Evolutionary conservation across 2,329 filamentous ascomycete genomes (phyloP), one percentile per base, ranked within the genome.

Genomic region (Neonectria magnoliae): DNA sequence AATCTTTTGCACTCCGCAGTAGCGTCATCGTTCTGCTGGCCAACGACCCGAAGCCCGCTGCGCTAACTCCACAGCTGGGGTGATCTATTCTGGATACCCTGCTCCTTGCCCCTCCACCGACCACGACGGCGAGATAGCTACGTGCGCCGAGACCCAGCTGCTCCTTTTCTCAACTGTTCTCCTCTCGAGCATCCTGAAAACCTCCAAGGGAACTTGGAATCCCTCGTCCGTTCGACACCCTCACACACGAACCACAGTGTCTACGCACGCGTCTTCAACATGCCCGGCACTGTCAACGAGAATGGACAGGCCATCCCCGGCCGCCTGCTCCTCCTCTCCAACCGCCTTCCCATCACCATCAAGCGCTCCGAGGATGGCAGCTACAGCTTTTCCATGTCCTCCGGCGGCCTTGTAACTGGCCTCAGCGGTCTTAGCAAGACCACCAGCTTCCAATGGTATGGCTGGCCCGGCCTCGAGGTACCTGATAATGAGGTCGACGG

Each of bases 391-490:
- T 93, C 92, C 78, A 97, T 98, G 93, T 98, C 95, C 51, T 98
- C 96, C 2, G 96, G 96, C 62, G 96, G 96, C 44, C 88, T 99
- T 44, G 96, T 98, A 75, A 97, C 93, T 55, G 96, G 96, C 20
- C 85, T 99, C 66, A 97, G 93, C 71, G 96, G 96, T 27, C 83
- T 98, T 63, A 91, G 93, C 74, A 98, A 98, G 81, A 92, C 93
- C 33, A 97, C 93, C 27, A 95, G 91, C 71, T 98, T 98, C 81
- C 93, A 96, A 80, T 99, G 96, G 96, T 98, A 98, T 81, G 96
- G 96, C 71, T 98, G 96, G 95, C 94, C 96, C 1, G 96, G 96
- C 41, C 82, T 97, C 53, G 93, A 98, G 79, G 90, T 98, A 5
- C 95, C 95, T 42, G 93, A 97, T 68, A 87, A 89, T 60, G 95